Base-by-base conservation (phyloP, 2,329 filamentous ascomycete species). In the Dothideomycetes sp. region DNA sequence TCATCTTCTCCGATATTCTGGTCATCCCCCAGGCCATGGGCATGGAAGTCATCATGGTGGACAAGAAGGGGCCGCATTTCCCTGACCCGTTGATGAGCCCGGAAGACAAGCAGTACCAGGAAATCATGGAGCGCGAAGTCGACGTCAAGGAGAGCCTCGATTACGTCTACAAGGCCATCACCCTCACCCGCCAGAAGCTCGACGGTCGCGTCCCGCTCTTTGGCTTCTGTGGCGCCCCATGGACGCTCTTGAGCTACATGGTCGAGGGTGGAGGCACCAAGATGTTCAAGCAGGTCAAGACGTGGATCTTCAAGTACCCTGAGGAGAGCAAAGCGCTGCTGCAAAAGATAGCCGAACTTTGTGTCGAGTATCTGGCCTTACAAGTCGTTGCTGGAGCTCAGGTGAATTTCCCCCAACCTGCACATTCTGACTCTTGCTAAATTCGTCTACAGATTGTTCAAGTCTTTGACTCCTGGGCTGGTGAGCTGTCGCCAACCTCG, bases 201-300 rank as follows among this genome's bases (percentile, higher is more conserved):
- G 72, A 79, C 35, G 91, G 91, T 1, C 73, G 87, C 34, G 91
- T 98, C 22, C 91, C 91, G 4, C 65, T 98, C 48, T 93, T 94
- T 58, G 91, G 91, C 27, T 98, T 98, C 68, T 95, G 88, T 54
- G 91, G 91, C 40, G 88, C 91, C 5, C 91, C 91, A 1, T 98
- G 91, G 86, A 98, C 91, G 2, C 64, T 98, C 44, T 74, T 98
- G 55, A 94, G 89, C 68, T 98, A 98, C 68, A 98, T 98, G 91
- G 86, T 96, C 14, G 91, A 98, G 64, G 91, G 91, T 12, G 91
- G 91, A 35, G 91, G 91, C 32, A 93, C 83, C 51, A 96, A 96
- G 69, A 70, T 96, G 57, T 96, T 96, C 66, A 79, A 84, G 44
- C 81, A 94, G 64, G 82, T 78, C 54, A 98, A 98, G 73, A 94